These are phyloP conservation scores for Botryotinia convoluta DNA, from an alignment of 2,329 filamentous ascomycete species.

Conservation along the genomic window DNA sequence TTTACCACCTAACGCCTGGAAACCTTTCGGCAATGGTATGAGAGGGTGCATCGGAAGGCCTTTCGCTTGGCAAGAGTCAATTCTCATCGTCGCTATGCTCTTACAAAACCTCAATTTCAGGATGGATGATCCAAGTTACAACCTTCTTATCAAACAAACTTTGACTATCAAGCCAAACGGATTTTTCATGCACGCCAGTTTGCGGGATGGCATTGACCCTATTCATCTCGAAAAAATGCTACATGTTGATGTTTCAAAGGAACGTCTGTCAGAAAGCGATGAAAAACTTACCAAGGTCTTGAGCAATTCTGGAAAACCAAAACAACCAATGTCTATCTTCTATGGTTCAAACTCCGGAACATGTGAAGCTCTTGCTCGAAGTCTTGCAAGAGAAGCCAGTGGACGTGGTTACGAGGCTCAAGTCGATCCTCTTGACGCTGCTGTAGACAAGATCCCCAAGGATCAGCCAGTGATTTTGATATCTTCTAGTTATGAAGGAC, in stretches of 20 bases:
- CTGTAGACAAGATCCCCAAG: constrained; percentile 57
- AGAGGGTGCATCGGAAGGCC: constrained; percentile 70
- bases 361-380: constrained; percentile 66
- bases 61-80: constrained; percentile 73
- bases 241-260: constrained; percentile 20
- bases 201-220: constrained; percentile 46
- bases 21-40: constrained; percentile 73
- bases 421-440: constrained; percentile 59
- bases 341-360: constrained; percentile 76
- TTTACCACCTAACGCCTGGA: constrained; percentile 63
- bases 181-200: constrained; percentile 58
- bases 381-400: constrained; percentile 57
- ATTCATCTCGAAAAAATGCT: constrained; percentile 44
- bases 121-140: constrained; percentile 59
- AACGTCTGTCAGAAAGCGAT: background rate
- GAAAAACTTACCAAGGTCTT: background rate
- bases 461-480: constrained; percentile 64
- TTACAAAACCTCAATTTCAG: constrained; percentile 71
- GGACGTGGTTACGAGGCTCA: constrained; percentile 55
- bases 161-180: constrained; percentile 63
- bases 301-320: background rate
- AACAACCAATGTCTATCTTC: constrained; percentile 54
- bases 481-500: constrained; percentile 70
- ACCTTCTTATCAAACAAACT: constrained; percentile 53
- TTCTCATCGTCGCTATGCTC: constrained; percentile 60